These are phyloP conservation scores for Fusarium clavum DNA, from an alignment of 2,329 filamentous ascomycete species.

Conservation along the genomic window DNA sequence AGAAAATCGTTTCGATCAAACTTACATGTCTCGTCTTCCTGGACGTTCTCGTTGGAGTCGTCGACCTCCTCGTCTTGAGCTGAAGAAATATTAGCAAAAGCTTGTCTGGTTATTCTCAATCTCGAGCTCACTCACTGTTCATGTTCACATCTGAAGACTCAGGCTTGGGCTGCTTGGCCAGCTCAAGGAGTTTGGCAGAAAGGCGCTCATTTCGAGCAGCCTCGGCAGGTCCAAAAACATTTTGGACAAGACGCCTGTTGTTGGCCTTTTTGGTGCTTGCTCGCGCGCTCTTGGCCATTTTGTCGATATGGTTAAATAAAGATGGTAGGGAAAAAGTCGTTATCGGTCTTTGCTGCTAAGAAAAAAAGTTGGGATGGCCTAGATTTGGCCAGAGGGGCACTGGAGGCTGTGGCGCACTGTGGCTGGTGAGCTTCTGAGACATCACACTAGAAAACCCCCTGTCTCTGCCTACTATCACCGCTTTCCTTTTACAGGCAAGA, in stretches of 20 bases:
- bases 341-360: slow-evolving; percentile 37
- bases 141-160: slow-evolving; percentile 62
- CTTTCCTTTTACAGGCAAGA: slow-evolving; percentile 34
- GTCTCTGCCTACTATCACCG: slow-evolving; percentile 40
- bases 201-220: slow-evolving; percentile 83
- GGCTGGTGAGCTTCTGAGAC: slow-evolving; percentile 14
- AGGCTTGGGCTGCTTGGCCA: slow-evolving; percentile 83
- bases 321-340: slow-evolving; percentile 24
- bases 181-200: slow-evolving; percentile 84
- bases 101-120: neutral
- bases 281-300: slow-evolving; percentile 89
- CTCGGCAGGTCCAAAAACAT: slow-evolving; percentile 87
- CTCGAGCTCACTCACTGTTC: slow-evolving; percentile 50
- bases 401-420: slow-evolving; percentile 31
- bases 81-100: slow-evolving; percentile 27
- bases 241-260: slow-evolving; percentile 80
- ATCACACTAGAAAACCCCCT: slow-evolving; percentile 1
- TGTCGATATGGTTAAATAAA: slow-evolving; percentile 45
- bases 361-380: slow-evolving; percentile 40
- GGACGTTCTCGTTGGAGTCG: slow-evolving; percentile 49
- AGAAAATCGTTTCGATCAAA: slow-evolving; percentile 10
- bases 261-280: slow-evolving; percentile 85
- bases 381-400: slow-evolving; percentile 10
- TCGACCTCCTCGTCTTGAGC: slow-evolving; percentile 47
- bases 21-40: slow-evolving; percentile 42